phyloP scores from a whole-genome alignment of 208 protist species.

The Naegleria lovaniensis region DNA sequence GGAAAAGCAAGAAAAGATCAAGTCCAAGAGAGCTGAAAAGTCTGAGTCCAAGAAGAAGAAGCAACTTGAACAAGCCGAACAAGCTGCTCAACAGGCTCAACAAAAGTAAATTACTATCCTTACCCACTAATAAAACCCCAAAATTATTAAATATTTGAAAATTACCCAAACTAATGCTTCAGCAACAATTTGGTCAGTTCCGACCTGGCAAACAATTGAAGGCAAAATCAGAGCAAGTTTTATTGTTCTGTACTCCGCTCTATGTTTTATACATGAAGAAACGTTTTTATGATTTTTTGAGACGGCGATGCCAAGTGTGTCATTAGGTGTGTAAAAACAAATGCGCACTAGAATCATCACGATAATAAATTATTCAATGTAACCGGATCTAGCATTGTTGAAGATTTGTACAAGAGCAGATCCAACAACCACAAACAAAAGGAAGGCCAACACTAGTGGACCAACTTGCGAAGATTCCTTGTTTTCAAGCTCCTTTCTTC shows the following conservation, averaged over 20 bases:
- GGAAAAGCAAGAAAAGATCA: constrained; percentile 18
- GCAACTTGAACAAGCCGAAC: not conserved
- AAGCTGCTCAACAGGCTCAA: not conserved
- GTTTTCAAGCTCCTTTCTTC: not conserved
- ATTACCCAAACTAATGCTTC: too few relatives aligned
- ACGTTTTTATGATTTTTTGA: too few relatives aligned
- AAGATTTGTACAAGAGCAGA: constrained; percentile 23
- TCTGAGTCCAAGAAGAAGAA: not conserved
- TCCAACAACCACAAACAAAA: constrained; percentile 19
- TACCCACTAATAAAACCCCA: not conserved
- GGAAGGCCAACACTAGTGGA: not conserved
- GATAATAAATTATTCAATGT: not conserved
- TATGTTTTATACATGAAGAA: too few relatives aligned
- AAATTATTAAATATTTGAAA: not conserved
- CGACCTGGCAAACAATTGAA: too few relatives aligned
- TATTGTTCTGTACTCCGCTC: too few relatives aligned
- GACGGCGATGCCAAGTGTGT: too few relatives aligned
- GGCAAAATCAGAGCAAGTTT: too few relatives aligned
- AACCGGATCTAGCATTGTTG: not conserved
- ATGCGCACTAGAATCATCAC: not conserved
- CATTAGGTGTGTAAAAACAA: too few relatives aligned
- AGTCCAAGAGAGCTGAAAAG: not conserved
- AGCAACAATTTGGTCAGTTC: too few relatives aligned
- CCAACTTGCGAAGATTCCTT: constrained; percentile 7
- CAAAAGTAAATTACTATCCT: not conserved